Base-by-base conservation (phyloP, 2,329 filamentous ascomycete genomes). In the Pyricularia pennisetigena region DNA sequence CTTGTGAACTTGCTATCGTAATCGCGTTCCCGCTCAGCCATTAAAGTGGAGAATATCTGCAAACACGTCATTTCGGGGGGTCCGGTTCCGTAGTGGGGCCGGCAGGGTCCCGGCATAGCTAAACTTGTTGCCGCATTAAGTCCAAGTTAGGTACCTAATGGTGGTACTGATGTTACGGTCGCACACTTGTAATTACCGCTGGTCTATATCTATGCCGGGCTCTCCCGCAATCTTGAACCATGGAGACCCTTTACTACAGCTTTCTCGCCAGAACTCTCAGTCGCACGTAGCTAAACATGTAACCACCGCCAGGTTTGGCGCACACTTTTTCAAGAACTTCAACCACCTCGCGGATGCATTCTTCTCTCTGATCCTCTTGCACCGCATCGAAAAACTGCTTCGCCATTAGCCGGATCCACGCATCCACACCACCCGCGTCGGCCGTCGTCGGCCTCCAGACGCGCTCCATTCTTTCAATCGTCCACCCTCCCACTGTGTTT, bases 391-490 rank as follows among this genome's bases (percentile, higher is more conserved):
- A 78, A 65, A 88, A 83, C 70, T 79, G 77, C 70, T 82, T 85
- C 1, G 84, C 88, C 82, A 91, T 88, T 70, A 91, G 75, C 72
- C 84, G 78, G 29, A 90, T 78, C 89, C 89, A 92, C 1, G 87
- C 89, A 68, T 86, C 83, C 12, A 91, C 78, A 0, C 88, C 88
- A 2, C 86, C 86, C 69, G 76, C 78, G 70, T 83, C 85, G n/a
- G 82, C 80, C 26, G 78, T 79, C 29, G 89, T 92, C 29, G 88
- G 87, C 67, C 90, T 77, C 79, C 88, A 90, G 78, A 90, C 88
- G 24, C 82, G 75, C 79, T 92, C 89, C 0, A 83, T 76, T 71
- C 75, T 79, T 72, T 86, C 82, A 3, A 88, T 77, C 68, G 75
- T 73, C 76, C 81, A 84, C 28, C 82, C 82, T 23, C 80, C 81